These are phyloP conservation scores for Chlorophyllum brunneum DNA, from an alignment of 768 basidiomycete species.

Conservation along the genomic window DNA sequence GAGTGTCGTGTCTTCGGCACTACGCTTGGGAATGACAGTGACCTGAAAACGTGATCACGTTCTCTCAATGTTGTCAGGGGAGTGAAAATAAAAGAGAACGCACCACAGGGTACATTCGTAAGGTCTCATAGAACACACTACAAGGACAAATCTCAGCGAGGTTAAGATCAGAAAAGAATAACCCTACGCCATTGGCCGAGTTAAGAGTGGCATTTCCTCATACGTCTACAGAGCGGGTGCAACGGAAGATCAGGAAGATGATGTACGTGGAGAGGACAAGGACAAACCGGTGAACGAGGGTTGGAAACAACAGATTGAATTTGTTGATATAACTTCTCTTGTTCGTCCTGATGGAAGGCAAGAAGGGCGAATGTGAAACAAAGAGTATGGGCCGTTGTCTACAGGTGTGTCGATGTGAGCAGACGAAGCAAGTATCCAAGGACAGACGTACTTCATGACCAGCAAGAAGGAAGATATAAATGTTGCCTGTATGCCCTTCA, in stretches of 20 bases:
- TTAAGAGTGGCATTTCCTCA: slow-evolving; percentile 27
- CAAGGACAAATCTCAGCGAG: not conserved
- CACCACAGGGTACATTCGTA: slow-evolving; percentile 38
- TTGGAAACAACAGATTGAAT: slow-evolving; percentile 24
- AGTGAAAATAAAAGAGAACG: slow-evolving; percentile 5
- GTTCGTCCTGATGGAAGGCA: slow-evolving; percentile 41
- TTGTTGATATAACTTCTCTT: slow-evolving; percentile 39
- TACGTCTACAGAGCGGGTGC: slow-evolving; percentile 18
- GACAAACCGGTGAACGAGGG: slow-evolving; percentile 14
- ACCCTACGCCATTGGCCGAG: slow-evolving; percentile 28
- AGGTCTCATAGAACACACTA: slow-evolving; percentile 40
- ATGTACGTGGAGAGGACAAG: too few relatives aligned
- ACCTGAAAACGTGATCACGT: slow-evolving; percentile 27
- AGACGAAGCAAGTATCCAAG: not conserved
- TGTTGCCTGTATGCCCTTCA: slow-evolving; percentile 26
- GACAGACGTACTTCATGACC: slow-evolving; percentile 45
- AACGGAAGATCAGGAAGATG: not conserved
- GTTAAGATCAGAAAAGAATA: not conserved
- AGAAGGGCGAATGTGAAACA: slow-evolving; percentile 38
- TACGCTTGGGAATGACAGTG: slow-evolving; percentile 37
- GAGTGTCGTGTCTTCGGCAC: slow-evolving; percentile 42
- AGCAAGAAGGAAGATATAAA: slow-evolving; percentile 47
- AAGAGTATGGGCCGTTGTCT: slow-evolving; percentile 38
- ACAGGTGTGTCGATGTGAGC: not conserved
- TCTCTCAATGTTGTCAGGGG: not conserved